Conservation (phyloP, 73 alveolate species). For the Breviolum minutum region DNA sequence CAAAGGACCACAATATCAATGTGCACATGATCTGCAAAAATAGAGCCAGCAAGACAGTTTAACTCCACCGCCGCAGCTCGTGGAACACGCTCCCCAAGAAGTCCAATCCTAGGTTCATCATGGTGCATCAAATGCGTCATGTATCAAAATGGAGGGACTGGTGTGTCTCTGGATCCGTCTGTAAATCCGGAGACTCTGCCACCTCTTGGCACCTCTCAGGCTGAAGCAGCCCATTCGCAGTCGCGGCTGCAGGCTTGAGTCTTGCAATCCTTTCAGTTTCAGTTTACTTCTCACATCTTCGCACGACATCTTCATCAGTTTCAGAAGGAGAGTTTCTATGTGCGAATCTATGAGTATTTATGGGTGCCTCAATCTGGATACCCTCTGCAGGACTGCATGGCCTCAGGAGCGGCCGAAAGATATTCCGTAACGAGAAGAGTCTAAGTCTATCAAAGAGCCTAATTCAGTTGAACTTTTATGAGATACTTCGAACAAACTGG, state of each 20-base stretch:
- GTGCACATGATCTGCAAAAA: not conserved
- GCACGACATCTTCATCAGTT: not conserved
- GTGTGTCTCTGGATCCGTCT: not conserved
- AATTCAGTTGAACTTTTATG: not conserved
- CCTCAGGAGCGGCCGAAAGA: not conserved
- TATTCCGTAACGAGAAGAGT: not conserved
- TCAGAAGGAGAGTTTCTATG: not conserved
- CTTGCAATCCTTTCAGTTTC: conserved; percentile 24
- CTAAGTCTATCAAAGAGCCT: not conserved
- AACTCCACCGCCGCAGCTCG: conserved; percentile 79
- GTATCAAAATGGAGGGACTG: not conserved
- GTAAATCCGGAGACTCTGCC: not conserved
- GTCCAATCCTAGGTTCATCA: conserved; percentile 38
- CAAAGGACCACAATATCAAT: not conserved
- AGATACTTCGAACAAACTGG: not conserved
- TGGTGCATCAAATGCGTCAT: not conserved
- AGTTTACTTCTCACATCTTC: not conserved
- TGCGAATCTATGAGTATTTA: not conserved
- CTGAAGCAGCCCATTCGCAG: conserved; percentile 46
- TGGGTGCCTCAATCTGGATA: conserved; percentile 39
- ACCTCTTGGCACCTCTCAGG: conserved; percentile 1
- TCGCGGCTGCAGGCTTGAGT: conserved; percentile 54
- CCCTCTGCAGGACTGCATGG: conserved; percentile 67
- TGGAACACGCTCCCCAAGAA: conserved; percentile 68
- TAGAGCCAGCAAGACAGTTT: conserved; percentile 50